phyloP scores from a whole-genome alignment of 305 asterid species.

The Lippia alba region DNA sequence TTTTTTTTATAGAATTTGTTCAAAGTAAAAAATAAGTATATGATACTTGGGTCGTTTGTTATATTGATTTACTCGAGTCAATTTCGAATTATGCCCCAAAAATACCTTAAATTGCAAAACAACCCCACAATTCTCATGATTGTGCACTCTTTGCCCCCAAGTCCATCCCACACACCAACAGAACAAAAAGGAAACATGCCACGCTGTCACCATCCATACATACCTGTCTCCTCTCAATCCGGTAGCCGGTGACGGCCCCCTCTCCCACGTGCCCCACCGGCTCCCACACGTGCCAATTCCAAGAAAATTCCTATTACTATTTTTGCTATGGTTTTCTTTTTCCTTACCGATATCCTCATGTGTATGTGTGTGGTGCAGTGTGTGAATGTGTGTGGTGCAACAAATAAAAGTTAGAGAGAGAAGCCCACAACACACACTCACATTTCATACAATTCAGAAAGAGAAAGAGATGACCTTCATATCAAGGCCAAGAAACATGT shows the following conservation, averaged over 20 bases:
- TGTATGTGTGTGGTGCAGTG: slow-evolving; percentile 41
- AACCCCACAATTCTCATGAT: neutral
- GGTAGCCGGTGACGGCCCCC: slow-evolving; percentile 35
- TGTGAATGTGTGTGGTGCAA: slow-evolving; percentile 70
- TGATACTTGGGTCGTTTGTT: no score
- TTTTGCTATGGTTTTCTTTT: neutral
- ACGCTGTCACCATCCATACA: slow-evolving; percentile 34
- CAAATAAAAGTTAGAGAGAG: slow-evolving; percentile 82
- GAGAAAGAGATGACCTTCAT: slow-evolving; percentile 9
- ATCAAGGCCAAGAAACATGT: slow-evolving; percentile 21
- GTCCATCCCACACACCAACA: neutral
- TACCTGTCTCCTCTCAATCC: slow-evolving; percentile 29
- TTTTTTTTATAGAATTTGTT: no score
- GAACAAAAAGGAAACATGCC: slow-evolving; percentile 6
- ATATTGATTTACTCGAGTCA: neutral
- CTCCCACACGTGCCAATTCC: slow-evolving; percentile 46
- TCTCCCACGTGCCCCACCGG: slow-evolving; percentile 39
- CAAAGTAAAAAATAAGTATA: no score
- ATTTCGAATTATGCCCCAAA: neutral
- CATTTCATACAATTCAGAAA: slow-evolving; percentile 27
- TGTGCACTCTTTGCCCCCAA: neutral
- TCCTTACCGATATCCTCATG: slow-evolving; percentile 34
- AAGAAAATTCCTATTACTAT: slow-evolving; percentile 6
- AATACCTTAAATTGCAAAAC: neutral
- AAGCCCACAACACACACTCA: slow-evolving; percentile 31